These are phyloP conservation scores for Podila minutissima DNA, from an alignment of 192 early-diverging fungal species.

Conservation along the genomic window DNA sequence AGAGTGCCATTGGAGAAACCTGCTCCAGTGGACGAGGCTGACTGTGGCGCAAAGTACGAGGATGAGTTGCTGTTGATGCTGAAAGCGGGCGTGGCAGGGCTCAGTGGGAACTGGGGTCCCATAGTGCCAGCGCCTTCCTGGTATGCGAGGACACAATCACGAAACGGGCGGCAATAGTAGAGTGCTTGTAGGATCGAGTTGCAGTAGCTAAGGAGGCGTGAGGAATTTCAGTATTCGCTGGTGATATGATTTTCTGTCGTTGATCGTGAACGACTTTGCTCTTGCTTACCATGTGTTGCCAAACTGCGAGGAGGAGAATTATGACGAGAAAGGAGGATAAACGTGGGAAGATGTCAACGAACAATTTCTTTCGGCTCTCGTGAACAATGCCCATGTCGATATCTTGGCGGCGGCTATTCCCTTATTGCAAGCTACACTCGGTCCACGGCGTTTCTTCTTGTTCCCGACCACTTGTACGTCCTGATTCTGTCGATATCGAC, in stretches of 20 bases:
- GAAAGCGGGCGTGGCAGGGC: slow-evolving; percentile 37
- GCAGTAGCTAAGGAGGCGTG: slow-evolving; percentile 75
- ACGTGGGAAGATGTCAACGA: too few species aligned
- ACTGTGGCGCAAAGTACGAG: slow-evolving; percentile 34
- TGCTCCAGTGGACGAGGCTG: slow-evolving; percentile 10
- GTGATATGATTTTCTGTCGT: neutral
- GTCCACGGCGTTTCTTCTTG: too few species aligned
- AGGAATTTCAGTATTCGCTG: slow-evolving; percentile 2
- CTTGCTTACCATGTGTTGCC: slow-evolving; percentile 85
- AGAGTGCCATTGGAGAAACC: slow-evolving; percentile 5
- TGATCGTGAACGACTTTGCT: neutral
- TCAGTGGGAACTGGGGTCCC: slow-evolving; percentile 48
- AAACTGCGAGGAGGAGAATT: slow-evolving; percentile 61
- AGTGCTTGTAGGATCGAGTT: slow-evolving; percentile 97
- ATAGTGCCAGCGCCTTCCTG: slow-evolving; percentile 55
- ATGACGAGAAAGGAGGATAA: neutral
- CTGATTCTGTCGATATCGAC: too few species aligned
- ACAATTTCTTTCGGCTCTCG: too few species aligned
- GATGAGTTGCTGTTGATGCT: slow-evolving; percentile 25
- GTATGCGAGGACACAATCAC: slow-evolving; percentile 89
- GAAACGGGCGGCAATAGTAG: slow-evolving; percentile 95
- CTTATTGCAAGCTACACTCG: too few species aligned
- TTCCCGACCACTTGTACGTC: too few species aligned
- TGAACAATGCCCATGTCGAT: too few species aligned
- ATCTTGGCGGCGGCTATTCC: too few species aligned